phyloP scores from a whole-genome alignment of 1,139 yeast species.

The Pneumocystis carinii region DNA sequence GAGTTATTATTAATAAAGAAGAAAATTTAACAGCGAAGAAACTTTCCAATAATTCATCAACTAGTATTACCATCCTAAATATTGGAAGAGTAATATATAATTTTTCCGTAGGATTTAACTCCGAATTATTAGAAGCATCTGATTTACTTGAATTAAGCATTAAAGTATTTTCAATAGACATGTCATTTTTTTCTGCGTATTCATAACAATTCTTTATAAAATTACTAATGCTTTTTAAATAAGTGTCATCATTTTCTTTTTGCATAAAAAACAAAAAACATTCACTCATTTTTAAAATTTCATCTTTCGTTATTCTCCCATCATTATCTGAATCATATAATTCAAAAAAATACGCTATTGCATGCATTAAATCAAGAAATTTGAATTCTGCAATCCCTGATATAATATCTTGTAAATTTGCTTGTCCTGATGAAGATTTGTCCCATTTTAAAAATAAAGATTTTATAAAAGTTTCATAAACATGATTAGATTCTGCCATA shows the following conservation, averaged over 20 bases:
- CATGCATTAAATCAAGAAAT: constrained; percentile 61
- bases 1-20: constrained; percentile 58
- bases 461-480: constrained; percentile 37
- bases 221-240: constrained; percentile 71
- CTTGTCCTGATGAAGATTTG: constrained; percentile 35
- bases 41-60: constrained; percentile 83
- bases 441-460: constrained; percentile 66
- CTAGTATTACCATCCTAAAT: constrained; percentile 84
- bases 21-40: constrained; percentile 50
- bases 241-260: constrained; percentile 32
- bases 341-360: constrained; percentile 64
- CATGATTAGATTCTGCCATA: not conserved
- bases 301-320: constrained; percentile 61
- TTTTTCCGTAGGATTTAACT: constrained; percentile 67
- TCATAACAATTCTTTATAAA: constrained; percentile 82
- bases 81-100: constrained; percentile 68
- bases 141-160: constrained; percentile 3
- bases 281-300: constrained; percentile 71
- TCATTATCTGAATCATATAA: constrained; percentile 50
- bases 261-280: constrained; percentile 67
- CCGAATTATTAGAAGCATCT: constrained; percentile 41
- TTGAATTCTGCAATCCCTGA: constrained; percentile 56
- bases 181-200: constrained; percentile 37
- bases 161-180: not conserved
- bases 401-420: constrained; percentile 56